Conservation (phyloP, 2,329 filamentous ascomycete genomes). For the Aspergillus eucalypticola region DNA sequence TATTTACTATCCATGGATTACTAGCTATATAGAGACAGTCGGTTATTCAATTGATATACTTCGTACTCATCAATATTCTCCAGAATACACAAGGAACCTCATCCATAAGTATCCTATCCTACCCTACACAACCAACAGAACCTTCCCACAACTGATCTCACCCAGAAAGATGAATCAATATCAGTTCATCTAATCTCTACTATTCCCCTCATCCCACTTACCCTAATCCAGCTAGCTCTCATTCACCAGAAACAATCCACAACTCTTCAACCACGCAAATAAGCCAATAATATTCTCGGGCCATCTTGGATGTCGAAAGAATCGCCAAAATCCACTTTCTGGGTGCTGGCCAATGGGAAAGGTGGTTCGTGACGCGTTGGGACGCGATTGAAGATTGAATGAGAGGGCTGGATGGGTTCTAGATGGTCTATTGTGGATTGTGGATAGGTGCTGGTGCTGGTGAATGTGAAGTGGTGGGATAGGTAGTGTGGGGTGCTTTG, state of each 20-base stretch:
- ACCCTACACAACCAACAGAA: no score
- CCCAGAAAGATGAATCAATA: neutral
- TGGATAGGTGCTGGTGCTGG: neutral
- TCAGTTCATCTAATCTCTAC: neutral
- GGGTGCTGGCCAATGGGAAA: neutral
- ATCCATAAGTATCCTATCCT: no score
- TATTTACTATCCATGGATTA: no score
- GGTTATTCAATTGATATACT: no score
- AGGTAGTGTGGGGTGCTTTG: neutral
- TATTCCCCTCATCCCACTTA: neutral
- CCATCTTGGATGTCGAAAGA: slow-evolving; percentile 3
- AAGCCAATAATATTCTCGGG: neutral
- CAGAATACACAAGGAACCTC: neutral
- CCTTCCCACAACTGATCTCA: neutral
- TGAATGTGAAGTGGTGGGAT: neutral
- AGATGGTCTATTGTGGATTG: neutral
- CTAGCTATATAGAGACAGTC: no score
- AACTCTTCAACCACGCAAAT: neutral
- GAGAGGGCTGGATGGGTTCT: neutral
- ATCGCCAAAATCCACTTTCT: slow-evolving; percentile 13
- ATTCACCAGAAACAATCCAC: neutral
- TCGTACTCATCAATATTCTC: neutral
- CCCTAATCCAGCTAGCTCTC: neutral
- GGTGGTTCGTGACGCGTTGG: neutral
- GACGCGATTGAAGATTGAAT: neutral